Conservation (phyloP, 2,329 filamentous ascomycete species). For the Thyridium curvatum region DNA sequence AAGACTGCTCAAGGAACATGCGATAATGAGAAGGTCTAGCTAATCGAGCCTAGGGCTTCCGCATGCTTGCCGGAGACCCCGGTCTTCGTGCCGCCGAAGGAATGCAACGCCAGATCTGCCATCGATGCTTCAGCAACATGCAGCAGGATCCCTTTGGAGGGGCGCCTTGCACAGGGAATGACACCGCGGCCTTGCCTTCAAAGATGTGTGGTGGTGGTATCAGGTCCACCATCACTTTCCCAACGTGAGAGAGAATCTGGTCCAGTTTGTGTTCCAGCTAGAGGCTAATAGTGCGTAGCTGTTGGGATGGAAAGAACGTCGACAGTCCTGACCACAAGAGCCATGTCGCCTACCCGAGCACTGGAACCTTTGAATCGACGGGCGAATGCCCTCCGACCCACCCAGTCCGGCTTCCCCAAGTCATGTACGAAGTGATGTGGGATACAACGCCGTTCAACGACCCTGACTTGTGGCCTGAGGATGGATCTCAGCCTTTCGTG, state of each 20-base stretch:
- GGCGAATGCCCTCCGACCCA: slow-evolving; percentile 31
- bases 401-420: slow-evolving; percentile 34
- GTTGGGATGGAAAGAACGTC: slow-evolving; percentile 19
- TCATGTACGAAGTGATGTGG: slow-evolving; percentile 41
- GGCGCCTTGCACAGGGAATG: slow-evolving; percentile 15
- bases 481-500: slow-evolving; percentile 16
- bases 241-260: slow-evolving; percentile 23
- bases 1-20: slow-evolving; percentile 3
- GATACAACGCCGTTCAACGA: slow-evolving; percentile 28
- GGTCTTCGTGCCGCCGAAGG: slow-evolving; percentile 9
- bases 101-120: slow-evolving; percentile 18
- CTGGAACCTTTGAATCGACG: slow-evolving; percentile 18
- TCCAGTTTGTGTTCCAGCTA: no score
- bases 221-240: slow-evolving; percentile 34
- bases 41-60: slow-evolving; percentile 23
- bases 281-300: no score
- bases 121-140: slow-evolving; percentile 15
- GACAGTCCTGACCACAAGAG: slow-evolving; percentile 37
- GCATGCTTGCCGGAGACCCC: slow-evolving; percentile 27
- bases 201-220: slow-evolving; percentile 30
- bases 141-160: slow-evolving; percentile 14
- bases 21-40: neutral
- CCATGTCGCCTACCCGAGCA: slow-evolving; percentile 38
- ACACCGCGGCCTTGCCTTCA: slow-evolving; percentile 30
- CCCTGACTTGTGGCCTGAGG: slow-evolving; percentile 24